phyloP scores from a whole-genome alignment of 2,329 filamentous ascomycete species.

The Exophiala mesophila region DNA sequence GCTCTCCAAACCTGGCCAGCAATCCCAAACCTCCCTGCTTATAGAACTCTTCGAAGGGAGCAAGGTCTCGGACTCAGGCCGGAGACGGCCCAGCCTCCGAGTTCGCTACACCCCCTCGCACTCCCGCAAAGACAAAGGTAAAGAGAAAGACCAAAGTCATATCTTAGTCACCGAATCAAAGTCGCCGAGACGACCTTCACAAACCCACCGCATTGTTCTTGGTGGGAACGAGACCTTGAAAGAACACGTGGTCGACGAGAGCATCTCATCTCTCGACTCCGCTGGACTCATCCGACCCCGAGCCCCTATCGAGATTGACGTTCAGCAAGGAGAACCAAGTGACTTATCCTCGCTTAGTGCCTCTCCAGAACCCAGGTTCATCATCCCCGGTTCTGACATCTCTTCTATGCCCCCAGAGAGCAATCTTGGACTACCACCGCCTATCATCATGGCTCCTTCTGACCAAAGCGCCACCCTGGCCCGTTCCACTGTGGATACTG shows the following conservation, averaged over 20 bases:
- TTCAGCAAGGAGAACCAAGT: slow-evolving; percentile 63
- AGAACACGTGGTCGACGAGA: slow-evolving; percentile 56
- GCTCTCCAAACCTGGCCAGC: slow-evolving; percentile 48
- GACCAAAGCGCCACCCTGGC: slow-evolving; percentile 40
- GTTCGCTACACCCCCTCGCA: slow-evolving; percentile 74
- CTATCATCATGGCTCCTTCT: slow-evolving; percentile 29
- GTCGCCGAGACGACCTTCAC: slow-evolving; percentile 65
- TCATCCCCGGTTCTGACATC: slow-evolving; percentile 73
- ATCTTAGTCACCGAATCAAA: slow-evolving; percentile 82
- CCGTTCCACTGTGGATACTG: slow-evolving; percentile 32
- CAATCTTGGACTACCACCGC: slow-evolving; percentile 55
- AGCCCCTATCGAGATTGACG: slow-evolving; percentile 82
- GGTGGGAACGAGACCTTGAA: slow-evolving; percentile 33
- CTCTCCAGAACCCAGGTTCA: slow-evolving; percentile 59
- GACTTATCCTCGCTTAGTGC: slow-evolving; percentile 61
- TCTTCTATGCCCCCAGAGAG: slow-evolving; percentile 75
- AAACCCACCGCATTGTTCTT: slow-evolving; percentile 64
- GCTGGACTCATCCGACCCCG: slow-evolving; percentile 61
- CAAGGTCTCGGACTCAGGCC: slow-evolving; percentile 52
- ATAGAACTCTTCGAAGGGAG: slow-evolving; percentile 93
- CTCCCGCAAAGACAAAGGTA: slow-evolving; percentile 46
- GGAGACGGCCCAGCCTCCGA: slow-evolving; percentile 75
- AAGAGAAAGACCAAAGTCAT: slow-evolving; percentile 57
- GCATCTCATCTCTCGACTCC: slow-evolving; percentile 70
- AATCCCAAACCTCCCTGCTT: slow-evolving; percentile 82